phyloP scores from a whole-genome alignment of 345 rosid genomes.

The Lepidium didymum region DNA sequence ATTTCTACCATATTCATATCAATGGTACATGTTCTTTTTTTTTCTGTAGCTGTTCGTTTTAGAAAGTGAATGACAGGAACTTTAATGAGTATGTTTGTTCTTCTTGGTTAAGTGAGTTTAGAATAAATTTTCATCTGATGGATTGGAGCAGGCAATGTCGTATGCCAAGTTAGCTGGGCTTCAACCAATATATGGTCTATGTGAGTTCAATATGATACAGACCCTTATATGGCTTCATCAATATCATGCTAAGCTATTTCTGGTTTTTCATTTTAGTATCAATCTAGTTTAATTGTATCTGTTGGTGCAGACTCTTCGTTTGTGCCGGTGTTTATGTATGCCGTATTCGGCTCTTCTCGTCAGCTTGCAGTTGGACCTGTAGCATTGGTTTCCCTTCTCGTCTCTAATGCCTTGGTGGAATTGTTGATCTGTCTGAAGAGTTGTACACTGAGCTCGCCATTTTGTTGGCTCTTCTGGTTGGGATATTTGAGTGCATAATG shows the following conservation, averaged over 20 bases:
- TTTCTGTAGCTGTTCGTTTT: not conserved
- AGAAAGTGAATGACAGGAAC: not conserved
- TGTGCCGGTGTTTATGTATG: constrained; percentile 80
- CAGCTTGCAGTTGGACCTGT: constrained; percentile 99
- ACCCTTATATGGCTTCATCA: not conserved
- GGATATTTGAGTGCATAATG: constrained; percentile 80
- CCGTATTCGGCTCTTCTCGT: constrained; percentile 87
- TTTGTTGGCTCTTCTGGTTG: constrained; percentile 84
- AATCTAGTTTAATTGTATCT: not conserved
- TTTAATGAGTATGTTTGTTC: not conserved
- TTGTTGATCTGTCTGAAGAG: constrained; percentile 66
- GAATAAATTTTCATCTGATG: constrained; percentile 20
- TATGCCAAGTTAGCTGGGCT: constrained; percentile 97
- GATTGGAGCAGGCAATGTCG: constrained; percentile 82
- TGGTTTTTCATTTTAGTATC: not conserved
- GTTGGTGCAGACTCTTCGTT: constrained; percentile 72
- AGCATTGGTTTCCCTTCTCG: constrained; percentile 95
- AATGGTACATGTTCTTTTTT: not conserved
- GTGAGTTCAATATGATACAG: constrained; percentile 45
- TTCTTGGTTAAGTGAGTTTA: not conserved
- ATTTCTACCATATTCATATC: not conserved
- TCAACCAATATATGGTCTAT: constrained; percentile 79
- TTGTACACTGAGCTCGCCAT: constrained; percentile 92
- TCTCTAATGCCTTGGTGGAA: constrained; percentile 73
- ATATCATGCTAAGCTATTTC: not conserved